phyloP scores from a whole-genome alignment of 805 yeast genomes.

The Hanseniaspora thailandica region DNA sequence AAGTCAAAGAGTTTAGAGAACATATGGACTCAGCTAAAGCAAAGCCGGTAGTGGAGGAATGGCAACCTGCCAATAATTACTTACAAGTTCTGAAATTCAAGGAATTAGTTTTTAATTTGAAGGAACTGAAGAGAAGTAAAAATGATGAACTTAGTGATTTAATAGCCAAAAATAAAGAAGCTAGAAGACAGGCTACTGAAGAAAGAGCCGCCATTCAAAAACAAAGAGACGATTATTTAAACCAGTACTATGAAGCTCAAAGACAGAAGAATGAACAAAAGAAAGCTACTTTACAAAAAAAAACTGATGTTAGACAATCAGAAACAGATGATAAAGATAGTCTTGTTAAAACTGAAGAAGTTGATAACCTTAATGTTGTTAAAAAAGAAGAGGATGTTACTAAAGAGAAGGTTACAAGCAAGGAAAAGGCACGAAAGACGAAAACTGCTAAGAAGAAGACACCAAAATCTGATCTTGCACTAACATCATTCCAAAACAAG shows the following conservation, averaged over 20 bases:
- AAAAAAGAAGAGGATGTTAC: slow-evolving; percentile 1
- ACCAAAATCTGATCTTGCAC: slow-evolving; percentile 38
- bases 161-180: slow-evolving; percentile 17
- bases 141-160: slow-evolving; percentile 18
- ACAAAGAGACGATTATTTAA: slow-evolving; percentile 15
- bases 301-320: background rate
- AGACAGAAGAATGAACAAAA: slow-evolving; percentile 14
- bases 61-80: slow-evolving; percentile 21
- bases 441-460: slow-evolving; percentile 14
- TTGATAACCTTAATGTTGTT: background rate
- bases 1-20: slow-evolving; percentile 66
- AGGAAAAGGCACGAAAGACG: background rate
- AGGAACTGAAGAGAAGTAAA: slow-evolving; percentile 10
- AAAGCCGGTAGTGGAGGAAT: slow-evolving; percentile 47
- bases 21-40: slow-evolving; percentile 68
- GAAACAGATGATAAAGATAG: background rate
- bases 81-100: slow-evolving; percentile 20
- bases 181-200: slow-evolving; percentile 18
- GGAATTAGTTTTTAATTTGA: slow-evolving; percentile 18
- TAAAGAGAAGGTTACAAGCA: too few species aligned
- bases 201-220: slow-evolving; percentile 16
- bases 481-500: slow-evolving; percentile 68
- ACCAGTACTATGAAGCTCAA: background rate
- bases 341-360: slow-evolving; percentile 1
- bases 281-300: background rate